Base-by-base conservation (phyloP, 1,284 basidiomycete genomes). In the Marasmius oreades region DNA sequence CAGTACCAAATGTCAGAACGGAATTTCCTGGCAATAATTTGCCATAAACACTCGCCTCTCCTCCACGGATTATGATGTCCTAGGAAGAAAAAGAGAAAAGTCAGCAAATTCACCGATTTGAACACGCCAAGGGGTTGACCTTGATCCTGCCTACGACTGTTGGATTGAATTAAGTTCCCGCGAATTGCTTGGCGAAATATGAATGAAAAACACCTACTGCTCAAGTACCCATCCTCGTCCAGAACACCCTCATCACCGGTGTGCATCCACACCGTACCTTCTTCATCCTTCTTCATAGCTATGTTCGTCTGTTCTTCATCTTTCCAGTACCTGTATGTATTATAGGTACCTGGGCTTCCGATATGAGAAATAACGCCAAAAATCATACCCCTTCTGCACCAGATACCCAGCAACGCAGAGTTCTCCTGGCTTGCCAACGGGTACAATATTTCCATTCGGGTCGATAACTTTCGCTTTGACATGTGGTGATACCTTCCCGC, bases 51-150 rank as follows among this genome's bases (percentile, higher is more conserved):
- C 63, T 12, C 60, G 86, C 86, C 77, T 93, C 90, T 63, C 92
- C 92, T 24, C 92, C 92, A 18, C 92, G 86, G 61, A 94, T 94
- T 67, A 95, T 92, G 51, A 94, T 81, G 67, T 94, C 92, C 82
- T 88, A 57, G 51, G n/a, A n/a, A n/a, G n/a, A n/a, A n/a, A n/a
- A 46, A 55, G 46, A n/a, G 26, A 45, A 28, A 20, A 36, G 20
- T 53, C 39, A n/a, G 26, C 1, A 18, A 52, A 28, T 42, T 18
- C 53, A n/a, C 53, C 4, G 14, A 55, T 47, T 18, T 44, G 43
- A 56, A 18, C 48, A 16, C 11, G 34, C 57, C 18, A 18, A 14
- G 2, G 55, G 11, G 59, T 64, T 23, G 61, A 83, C 85, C 77
- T 91, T 92, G 55, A 84, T 86, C 55, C 90, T 77, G 36, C 90